Base-by-base conservation (phyloP, 1,284 basidiomycete species). In the Fomitiporia mediterranea region DNA sequence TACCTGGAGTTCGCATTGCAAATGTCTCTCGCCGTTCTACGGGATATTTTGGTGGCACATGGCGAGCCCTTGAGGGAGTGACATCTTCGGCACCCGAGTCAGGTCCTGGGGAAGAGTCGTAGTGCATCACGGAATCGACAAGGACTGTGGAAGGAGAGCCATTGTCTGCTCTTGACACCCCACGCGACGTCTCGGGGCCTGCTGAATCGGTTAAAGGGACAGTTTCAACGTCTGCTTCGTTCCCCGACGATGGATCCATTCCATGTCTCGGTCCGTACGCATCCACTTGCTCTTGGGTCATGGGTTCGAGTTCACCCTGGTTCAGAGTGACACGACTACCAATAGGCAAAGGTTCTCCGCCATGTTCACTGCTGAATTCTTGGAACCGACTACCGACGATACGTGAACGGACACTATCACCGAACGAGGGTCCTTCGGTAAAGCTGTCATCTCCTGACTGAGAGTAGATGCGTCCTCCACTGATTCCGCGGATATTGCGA, bases 381-480 rank as follows among this genome's bases (percentile, higher is more conserved):
- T 84, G 81, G 67, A 90, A 89, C 30, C 83, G 78, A 61, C 80
- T 83, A 1, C 84, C 86, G 51, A 84, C 75, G 35, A 84, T 71
- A 3, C 83, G 79, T 50, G 80, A 81, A 60, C 78, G 75, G 66
- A 86, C 74, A 9, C 81, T 80, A 25, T 86, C 80, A 0, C 79
- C 64, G 46, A 87, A 70, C 69, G 71, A 51, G 69, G 72, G 25
- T 60, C 66, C 32, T 69, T 67, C 58, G 51, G 54, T 58, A 37
- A 62, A 63, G 13, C 51, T 54, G 28, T 66, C 66, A 4, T 62
- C 62, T 54, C 78, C 76, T 11, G 77, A 56, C 21, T 60, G 27
- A n/a, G 61, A 62, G 21, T 30, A 70, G 57, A 84, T 80, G 21
- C 78, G 74, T 4, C 83, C 82, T n/a, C 79, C 80, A 53, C 71